These are phyloP conservation scores for Pseudopyricularia javanii DNA, from an alignment of 2,329 filamentous ascomycete species.

Conservation along the genomic window DNA sequence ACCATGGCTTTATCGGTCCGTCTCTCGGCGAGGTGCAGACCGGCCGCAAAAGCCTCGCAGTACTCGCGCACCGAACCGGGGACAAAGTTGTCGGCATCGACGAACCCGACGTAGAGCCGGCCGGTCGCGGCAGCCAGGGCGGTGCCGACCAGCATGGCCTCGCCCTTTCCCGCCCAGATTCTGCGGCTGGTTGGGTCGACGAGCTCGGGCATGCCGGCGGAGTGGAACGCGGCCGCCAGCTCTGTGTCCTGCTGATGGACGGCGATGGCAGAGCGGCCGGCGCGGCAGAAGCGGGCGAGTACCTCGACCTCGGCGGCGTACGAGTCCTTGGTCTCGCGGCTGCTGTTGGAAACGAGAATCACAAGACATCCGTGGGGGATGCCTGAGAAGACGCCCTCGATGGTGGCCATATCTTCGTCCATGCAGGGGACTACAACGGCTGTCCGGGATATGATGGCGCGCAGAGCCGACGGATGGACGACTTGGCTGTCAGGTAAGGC, in stretches of 20 bases:
- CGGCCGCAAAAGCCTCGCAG: conserved; percentile 18
- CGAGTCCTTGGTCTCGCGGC: conserved; percentile 4
- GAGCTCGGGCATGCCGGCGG: conserved; percentile 11
- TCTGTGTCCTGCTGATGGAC: conserved; percentile 16
- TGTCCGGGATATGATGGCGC: conserved; percentile 7
- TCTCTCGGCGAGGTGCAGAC: conserved; percentile 12
- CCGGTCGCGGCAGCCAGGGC: conserved; percentile 13
- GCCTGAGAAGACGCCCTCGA: conserved; percentile 14
- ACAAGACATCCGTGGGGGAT: conserved; percentile 16
- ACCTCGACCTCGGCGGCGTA: conserved; percentile 12
- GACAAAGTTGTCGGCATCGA: conserved; percentile 20
- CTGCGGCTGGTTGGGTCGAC: conserved; percentile 7
- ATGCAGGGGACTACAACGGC: conserved; percentile 19
- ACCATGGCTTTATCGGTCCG: conserved; percentile 14
- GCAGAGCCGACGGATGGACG: not conserved
- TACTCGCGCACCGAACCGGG: conserved; percentile 18
- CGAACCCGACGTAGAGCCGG: conserved; percentile 16
- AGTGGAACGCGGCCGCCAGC: conserved; percentile 11
- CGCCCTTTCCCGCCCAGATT: conserved; percentile 17
- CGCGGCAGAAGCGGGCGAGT: conserved; percentile 9
- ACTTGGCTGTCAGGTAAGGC: not conserved
- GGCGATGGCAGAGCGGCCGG: conserved; percentile 10
- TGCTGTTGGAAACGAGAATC: conserved; percentile 18
- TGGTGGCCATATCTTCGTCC: conserved; percentile 13
- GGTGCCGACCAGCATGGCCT: conserved; percentile 19